Percentiles rank a stretch among this genome's conserved stretches.
phyloP scores from a whole-genome alignment of 345 rosid genomes.

The Durio zibethinus region DNA sequence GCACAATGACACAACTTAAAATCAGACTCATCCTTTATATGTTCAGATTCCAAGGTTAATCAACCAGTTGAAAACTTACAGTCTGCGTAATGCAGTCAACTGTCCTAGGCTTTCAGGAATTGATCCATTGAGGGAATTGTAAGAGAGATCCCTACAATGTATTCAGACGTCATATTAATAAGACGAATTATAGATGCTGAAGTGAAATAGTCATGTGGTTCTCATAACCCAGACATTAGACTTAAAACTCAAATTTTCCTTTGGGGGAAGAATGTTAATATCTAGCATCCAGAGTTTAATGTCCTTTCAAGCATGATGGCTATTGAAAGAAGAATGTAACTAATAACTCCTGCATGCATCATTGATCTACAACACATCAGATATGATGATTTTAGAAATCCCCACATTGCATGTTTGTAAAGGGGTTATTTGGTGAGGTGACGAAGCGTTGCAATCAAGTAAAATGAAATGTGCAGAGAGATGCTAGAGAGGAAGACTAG shows the following conservation, averaged over 20 bases:
- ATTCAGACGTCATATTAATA: not conserved
- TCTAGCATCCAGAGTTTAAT: not conserved
- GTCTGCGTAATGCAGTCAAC: slow-evolving; percentile 60
- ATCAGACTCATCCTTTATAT: not conserved
- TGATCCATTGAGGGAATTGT: slow-evolving; percentile 76
- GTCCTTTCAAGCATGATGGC: not conserved
- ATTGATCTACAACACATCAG: not conserved
- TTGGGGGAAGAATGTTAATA: no score
- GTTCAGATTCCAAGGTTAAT: slow-evolving; percentile 2
- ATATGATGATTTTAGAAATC: not conserved
- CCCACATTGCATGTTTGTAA: not conserved
- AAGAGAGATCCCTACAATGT: slow-evolving; percentile 83
- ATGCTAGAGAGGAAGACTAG: no score
- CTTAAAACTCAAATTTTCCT: not conserved
- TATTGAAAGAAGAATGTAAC: not conserved
- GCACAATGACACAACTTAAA: slow-evolving; percentile 23
- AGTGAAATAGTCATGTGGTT: not conserved
- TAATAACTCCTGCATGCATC: not conserved
- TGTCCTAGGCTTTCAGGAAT: slow-evolving; percentile 91
- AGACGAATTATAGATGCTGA: not conserved
- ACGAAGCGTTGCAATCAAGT: no score
- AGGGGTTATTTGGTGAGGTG: no score
- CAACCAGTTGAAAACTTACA: slow-evolving; percentile 50
- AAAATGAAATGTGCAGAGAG: no score
- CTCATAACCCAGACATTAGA: not conserved